Evolutionary conservation across 2,329 filamentous ascomycete genomes (phyloP).

Genomic region (Neofusicoccum kwambonambiense): DNA sequence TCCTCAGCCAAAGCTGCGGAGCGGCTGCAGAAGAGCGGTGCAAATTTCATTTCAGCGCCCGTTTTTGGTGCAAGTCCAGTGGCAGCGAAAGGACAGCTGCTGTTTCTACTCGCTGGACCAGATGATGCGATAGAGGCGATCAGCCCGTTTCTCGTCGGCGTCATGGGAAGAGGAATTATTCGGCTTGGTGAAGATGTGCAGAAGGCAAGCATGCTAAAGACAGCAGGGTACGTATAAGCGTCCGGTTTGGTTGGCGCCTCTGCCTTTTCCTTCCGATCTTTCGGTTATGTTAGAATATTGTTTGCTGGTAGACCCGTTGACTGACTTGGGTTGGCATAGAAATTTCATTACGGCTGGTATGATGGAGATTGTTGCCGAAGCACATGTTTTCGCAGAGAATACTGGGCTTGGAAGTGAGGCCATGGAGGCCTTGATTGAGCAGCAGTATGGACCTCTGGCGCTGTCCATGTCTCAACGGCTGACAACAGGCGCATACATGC

Average conservation of each 20-base stretch:
- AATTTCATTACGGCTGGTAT: constrained; percentile 52
- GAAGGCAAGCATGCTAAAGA: not conserved
- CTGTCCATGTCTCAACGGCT: constrained; percentile 28
- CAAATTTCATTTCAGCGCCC: constrained; percentile 45
- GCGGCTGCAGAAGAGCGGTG: constrained; percentile 31
- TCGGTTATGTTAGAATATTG: not conserved
- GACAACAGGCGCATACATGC: constrained; percentile 29
- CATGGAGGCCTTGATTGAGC: constrained; percentile 44
- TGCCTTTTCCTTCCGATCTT: not conserved
- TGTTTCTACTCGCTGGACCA: constrained; percentile 50
- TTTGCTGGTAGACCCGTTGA: not conserved
- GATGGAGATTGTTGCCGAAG: constrained; percentile 51
- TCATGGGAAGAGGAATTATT: not conserved
- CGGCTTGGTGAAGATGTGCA: not conserved
- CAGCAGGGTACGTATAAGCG: not conserved
- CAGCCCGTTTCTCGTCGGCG: not conserved
- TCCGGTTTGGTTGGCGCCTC: not conserved
- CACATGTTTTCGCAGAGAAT: constrained; percentile 51
- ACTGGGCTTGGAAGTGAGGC: constrained; percentile 41
- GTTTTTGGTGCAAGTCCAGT: constrained; percentile 54
- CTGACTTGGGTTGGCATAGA: constrained; percentile 30
- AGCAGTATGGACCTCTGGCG: constrained; percentile 32
- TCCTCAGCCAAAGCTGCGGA: constrained; percentile 36
- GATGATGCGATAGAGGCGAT: not conserved
- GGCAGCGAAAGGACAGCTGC: constrained; percentile 46